Base-by-base conservation (phyloP, 2,329 filamentous ascomycete species). In the Penicillium sclerotigenum region DNA sequence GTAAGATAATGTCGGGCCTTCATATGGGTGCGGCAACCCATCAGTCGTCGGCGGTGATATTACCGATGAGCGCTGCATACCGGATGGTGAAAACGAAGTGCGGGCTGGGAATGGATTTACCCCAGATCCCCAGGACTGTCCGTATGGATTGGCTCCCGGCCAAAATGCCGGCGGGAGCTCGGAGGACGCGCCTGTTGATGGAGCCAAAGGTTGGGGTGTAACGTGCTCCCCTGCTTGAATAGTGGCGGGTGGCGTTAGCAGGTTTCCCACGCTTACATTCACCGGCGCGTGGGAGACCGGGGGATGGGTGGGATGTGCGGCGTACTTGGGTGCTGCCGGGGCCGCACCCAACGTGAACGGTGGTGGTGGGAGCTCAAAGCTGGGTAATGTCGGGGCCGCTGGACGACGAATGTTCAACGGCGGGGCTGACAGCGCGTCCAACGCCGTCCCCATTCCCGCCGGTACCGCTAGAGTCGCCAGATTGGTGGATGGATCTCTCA, bases 341-440 rank as follows among this genome's bases (percentile, higher is more conserved):
- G 74, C 74, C 72, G 71, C 74, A 65, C 73, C 73, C 73, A 75
- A 71, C 2, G 72, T 67, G 72, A 71, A 77, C 59, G 61, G 73
- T 63, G 85, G 85, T 52, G 87, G 84, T 61, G 85, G 84, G 48
- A 90, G 82, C 68, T 88, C 85, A 69, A 90, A 89, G 63, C 76
- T 82, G 56, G 87, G 87, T 59, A 91, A 81, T 65, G 83, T 82
- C 56, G 83, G 84, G 59, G 87, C 85, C 68, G 87, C 87, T 68
- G 86, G 83, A 73, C 88, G 84, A 68, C 88, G 83, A 72, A 86
- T 81, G 64, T 86, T 84, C 71, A 91, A 86, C 77, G 87, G 88
- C 70, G 82, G 80, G 67, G 80, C 78, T 73, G 80, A 80, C 77
- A 87, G 81, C 71, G 78, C 77, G 73, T 86, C 83, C 69, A 83